Conservation (phyloP, 208 protist species). For the Porcisia hertigi region DNA sequence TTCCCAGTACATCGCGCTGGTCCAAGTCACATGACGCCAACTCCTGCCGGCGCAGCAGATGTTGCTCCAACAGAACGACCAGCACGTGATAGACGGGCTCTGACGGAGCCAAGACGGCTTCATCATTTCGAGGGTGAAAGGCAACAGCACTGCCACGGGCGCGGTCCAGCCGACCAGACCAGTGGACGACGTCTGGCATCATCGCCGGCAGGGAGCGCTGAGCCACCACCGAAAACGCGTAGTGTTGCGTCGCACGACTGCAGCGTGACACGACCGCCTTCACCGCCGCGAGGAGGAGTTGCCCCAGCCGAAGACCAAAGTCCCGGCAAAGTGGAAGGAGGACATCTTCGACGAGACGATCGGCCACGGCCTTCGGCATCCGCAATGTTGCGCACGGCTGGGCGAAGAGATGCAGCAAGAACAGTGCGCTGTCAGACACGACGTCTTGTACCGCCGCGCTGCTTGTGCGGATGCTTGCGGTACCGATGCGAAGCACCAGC, state of each 20-base stretch:
- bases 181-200: not conserved
- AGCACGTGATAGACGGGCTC: constrained; percentile 29
- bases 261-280: constrained; percentile 35
- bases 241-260: constrained; percentile 18
- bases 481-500: constrained; percentile 22
- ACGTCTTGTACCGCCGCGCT: constrained; percentile 38
- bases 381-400: constrained; percentile 64
- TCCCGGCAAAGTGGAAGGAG: constrained; percentile 42
- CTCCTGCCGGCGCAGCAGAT: not conserved
- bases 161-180: not conserved
- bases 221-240: constrained; percentile 20
- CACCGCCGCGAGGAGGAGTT: constrained; percentile 50
- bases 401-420: constrained; percentile 66
- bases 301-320: constrained; percentile 44
- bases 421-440: constrained; percentile 56
- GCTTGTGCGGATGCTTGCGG: constrained; percentile 14
- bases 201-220: constrained; percentile 14
- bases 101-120: constrained; percentile 20
- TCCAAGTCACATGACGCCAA: too few relatives aligned
- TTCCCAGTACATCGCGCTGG: not conserved
- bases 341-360: constrained; percentile 42
- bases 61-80: constrained; percentile 22
- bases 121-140: not conserved
- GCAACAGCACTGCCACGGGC: not conserved
- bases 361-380: constrained; percentile 28